A percentile compares a stretch with the other conserved stretches of the same genome.
These are phyloP conservation scores for Filosporella fistucella DNA, from an alignment of 495 filamentous ascomycete species.

Conservation along the genomic window DNA sequence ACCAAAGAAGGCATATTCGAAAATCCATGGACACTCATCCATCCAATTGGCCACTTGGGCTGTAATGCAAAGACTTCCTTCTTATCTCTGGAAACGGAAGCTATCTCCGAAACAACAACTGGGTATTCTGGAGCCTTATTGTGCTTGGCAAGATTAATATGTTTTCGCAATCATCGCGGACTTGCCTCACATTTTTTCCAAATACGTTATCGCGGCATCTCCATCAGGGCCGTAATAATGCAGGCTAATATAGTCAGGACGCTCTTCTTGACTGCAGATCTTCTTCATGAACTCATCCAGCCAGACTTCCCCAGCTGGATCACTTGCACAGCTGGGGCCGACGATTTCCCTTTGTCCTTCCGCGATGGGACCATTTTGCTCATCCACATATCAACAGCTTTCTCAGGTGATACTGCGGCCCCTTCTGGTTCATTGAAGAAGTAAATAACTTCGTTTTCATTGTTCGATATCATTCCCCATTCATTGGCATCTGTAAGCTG, in stretches of 20 bases:
- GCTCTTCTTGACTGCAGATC: conserved; percentile 21
- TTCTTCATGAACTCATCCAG: conserved; percentile 39
- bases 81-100: conserved; percentile 33
- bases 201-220: conserved; percentile 26
- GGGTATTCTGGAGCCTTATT: conserved; percentile 27
- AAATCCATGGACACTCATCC: conserved; percentile 35
- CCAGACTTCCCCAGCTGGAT: conserved; percentile 34
- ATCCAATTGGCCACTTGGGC: conserved; percentile 38
- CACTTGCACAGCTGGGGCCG: conserved; percentile 30
- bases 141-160: conserved; percentile 29
- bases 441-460: conserved; percentile 26
- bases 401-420: conserved; percentile 30
- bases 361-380: conserved; percentile 34
- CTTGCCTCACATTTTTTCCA: conserved; percentile 27
- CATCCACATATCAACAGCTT: conserved; percentile 37
- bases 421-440: conserved; percentile 46
- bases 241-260: conserved; percentile 39
- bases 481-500: conserved; percentile 33
- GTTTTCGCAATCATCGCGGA: neutral
- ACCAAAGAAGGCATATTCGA: conserved; percentile 43
- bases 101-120: conserved; percentile 39
- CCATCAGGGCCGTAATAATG: conserved; percentile 40
- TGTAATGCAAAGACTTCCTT: conserved; percentile 34
- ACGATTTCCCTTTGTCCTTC: conserved; percentile 35
- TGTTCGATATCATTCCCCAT: conserved; percentile 26